Percentiles rank a stretch among this genome's conserved stretches.
Evolutionary conservation across 1,139 yeast species (phyloP).

Genomic region (Zygotorulaspora mrakii): DNA sequence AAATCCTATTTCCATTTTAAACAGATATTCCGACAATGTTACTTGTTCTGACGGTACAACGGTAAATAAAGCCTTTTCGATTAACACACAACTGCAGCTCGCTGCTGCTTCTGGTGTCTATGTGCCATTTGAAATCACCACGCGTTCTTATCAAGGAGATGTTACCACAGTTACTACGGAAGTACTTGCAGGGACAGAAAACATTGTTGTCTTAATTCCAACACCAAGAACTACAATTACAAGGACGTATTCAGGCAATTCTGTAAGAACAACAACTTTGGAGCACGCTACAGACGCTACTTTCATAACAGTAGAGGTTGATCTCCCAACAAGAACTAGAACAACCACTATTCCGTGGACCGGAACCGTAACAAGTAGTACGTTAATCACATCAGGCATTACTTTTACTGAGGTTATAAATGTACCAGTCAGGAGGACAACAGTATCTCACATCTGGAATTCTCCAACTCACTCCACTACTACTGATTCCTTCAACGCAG

Average conservation of each 20-base stretch:
- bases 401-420: conserved; percentile 8
- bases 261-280: conserved; percentile 8
- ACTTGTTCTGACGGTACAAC: conserved; percentile 17
- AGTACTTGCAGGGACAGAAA: conserved; percentile 9
- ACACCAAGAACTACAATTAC: conserved; percentile 14
- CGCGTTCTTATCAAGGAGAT: conserved; percentile 10
- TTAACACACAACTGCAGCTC: conserved; percentile 9
- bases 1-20: conserved; percentile 12
- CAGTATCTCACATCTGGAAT: conserved; percentile 10
- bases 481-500: conserved; percentile 9
- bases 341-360: conserved; percentile 25
- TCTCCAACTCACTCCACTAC: conserved; percentile 11
- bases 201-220: conserved; percentile 8
- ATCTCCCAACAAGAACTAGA: conserved; percentile 17
- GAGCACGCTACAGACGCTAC: conserved; percentile 10
- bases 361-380: conserved; percentile 20
- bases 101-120: conserved; percentile 12
- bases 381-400: conserved; percentile 3
- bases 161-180: conserved; percentile 12
- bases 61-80: conserved; percentile 5
- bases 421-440: conserved; percentile 10
- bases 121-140: conserved; percentile 8
- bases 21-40: conserved; percentile 18
- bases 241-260: conserved; percentile 8
- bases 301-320: conserved; percentile 11